These are phyloP conservation scores for Hemisphaericaspora subhashii DNA, from an alignment of 1,139 yeast species.

Conservation along the genomic window DNA sequence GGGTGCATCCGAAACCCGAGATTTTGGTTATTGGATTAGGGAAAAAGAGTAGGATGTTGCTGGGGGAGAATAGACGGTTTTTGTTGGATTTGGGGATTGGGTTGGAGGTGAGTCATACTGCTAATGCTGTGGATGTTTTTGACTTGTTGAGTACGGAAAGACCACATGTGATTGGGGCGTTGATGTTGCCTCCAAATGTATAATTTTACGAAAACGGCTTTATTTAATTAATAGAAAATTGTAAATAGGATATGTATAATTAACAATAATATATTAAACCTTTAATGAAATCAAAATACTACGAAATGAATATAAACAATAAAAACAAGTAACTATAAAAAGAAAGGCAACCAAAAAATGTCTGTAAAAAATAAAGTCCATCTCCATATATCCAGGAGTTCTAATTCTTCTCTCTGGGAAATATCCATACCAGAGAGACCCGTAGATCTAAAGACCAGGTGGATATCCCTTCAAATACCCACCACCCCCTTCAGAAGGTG, in stretches of 20 bases:
- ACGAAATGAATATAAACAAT: background rate
- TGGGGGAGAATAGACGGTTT: conserved; percentile 49
- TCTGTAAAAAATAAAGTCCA: too few relatives aligned
- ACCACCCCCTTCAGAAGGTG: conserved; percentile 2
- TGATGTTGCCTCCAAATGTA: conserved; percentile 69
- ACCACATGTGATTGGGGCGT: conserved; percentile 67
- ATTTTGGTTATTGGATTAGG: conserved; percentile 73
- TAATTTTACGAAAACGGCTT: too few relatives aligned
- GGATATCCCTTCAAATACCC: background rate
- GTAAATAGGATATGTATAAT: conserved; percentile 5
- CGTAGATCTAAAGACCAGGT: too few relatives aligned
- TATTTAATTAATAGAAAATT: conserved; percentile 2
- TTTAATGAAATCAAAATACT: background rate
- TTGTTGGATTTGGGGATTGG: conserved; percentile 64
- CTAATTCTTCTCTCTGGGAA: background rate
- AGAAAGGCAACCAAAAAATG: too few relatives aligned
- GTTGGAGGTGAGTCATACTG: conserved; percentile 65
- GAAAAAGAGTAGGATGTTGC: conserved; percentile 58
- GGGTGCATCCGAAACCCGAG: conserved; percentile 78
- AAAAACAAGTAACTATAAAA: background rate
- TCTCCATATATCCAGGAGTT: too few relatives aligned
- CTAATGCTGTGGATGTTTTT: conserved; percentile 67
- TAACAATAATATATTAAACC: background rate
- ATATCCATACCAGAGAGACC: too few relatives aligned
- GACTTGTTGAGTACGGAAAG: conserved; percentile 80